Evolutionary conservation across 371 early-diverging fungal species (phyloP), one percentile per base, ranked within the genome.

Genomic region (Mortierella sp.): DNA sequence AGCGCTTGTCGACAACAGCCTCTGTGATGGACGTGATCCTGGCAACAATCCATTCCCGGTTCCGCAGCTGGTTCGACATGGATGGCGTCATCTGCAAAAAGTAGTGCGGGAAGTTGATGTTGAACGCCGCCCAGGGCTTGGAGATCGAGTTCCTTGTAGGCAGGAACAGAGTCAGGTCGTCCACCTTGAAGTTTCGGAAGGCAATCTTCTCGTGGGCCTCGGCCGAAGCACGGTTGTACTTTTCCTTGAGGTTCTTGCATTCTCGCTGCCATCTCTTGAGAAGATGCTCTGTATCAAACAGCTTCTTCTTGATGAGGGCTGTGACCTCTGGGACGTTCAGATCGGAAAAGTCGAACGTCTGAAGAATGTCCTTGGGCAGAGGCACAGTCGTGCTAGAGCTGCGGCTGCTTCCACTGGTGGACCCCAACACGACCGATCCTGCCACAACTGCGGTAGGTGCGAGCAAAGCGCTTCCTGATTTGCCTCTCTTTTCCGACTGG

Each of bases 121-220:
- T 95, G 88, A 96, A 96, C 1, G 96, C 96, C 0, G 94, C 94
- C 96, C 96, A 96, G 0, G 94, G 91, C 54, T 91, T 93, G n/a
- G 93, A 93, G 46, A 90, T 88, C 0, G 93, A 92, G 75, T 95
- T 93, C 10, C 95, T 88, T 7, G 95, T 95, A 0, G 96, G 96
- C 27, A 95, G 87, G 78, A 96, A 95, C 21, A 96, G 82, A 11
- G 93, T 94, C 35, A 96, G 83, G 76, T 96, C 96, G 27, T 93
- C 92, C 12, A 90, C 90, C 88, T 93, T 91, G 80, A 96, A 96
- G 70, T 93, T 93, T 75, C 92, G 88, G 83, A 94, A 93, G 1
- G 93, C 91, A 80, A 94, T 92, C 81, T 93, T 92, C 48, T 94
- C 93, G 73, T 86, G 88, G 3, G 89, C 82, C 24, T 88, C 87